These are phyloP conservation scores for Metarhizium guizhouense DNA, from an alignment of 2,329 filamentous ascomycete genomes.

Conservation along the genomic window DNA sequence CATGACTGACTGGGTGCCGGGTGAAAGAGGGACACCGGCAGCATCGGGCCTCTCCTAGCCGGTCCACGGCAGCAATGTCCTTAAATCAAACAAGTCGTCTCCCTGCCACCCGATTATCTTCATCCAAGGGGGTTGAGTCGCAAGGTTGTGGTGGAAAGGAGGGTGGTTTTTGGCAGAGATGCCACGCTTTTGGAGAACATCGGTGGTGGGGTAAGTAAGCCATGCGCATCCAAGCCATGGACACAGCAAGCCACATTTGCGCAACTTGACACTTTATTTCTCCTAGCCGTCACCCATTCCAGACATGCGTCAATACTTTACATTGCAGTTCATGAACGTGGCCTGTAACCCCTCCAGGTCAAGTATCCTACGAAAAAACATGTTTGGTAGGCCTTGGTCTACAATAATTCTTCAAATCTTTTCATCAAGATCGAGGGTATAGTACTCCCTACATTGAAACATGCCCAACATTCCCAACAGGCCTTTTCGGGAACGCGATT, in stretches of 20 bases:
- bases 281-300: background rate
- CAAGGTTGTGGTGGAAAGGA: background rate
- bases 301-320: background rate
- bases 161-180: background rate
- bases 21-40: slow-evolving; percentile 18
- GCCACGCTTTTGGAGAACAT: background rate
- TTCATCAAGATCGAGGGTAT: background rate
- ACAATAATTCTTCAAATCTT: no score
- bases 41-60: slow-evolving; percentile 22
- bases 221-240: background rate
- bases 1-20: slow-evolving; percentile 37
- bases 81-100: background rate
- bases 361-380: no score
- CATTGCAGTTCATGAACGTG: no score
- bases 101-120: background rate
- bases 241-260: background rate
- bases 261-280: background rate
- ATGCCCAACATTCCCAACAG: background rate
- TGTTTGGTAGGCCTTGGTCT: no score
- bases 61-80: background rate
- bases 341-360: no score
- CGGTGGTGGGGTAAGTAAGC: background rate
- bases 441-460: background rate
- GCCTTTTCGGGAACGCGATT: background rate
- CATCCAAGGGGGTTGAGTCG: background rate